phyloP scores from a whole-genome alignment of 1,284 basidiomycete species.

The Apiotrichum laibachii region DNA sequence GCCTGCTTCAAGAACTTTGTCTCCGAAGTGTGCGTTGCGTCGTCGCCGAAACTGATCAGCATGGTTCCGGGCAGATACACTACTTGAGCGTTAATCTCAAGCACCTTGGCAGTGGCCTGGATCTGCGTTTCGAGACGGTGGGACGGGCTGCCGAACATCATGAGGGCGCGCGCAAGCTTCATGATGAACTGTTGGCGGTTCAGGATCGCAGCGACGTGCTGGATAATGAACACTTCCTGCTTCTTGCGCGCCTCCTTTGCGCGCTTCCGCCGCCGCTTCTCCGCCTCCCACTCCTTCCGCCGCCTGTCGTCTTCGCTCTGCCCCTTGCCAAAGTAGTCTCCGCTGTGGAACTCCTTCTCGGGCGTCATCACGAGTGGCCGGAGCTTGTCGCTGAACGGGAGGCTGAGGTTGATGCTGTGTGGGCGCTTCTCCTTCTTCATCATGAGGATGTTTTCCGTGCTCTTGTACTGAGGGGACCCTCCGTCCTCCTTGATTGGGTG shows the following conservation, averaged over 20 bases:
- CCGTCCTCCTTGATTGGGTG: neutral
- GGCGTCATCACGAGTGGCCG: neutral
- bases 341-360: neutral
- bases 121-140: constrained; percentile 85
- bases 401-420: constrained; percentile 22
- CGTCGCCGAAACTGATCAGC: constrained; percentile 78
- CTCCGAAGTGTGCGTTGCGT: constrained; percentile 78
- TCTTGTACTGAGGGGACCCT: neutral
- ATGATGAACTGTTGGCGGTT: constrained; percentile 85
- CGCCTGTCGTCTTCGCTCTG: constrained; percentile 51
- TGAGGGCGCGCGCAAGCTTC: constrained; percentile 82
- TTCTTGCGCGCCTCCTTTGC: constrained; percentile 65
- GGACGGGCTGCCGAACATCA: constrained; percentile 93
- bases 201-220: constrained; percentile 81
- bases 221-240: constrained; percentile 79
- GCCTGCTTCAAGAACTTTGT: constrained; percentile 80
- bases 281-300: constrained; percentile 57
- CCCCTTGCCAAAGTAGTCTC: neutral
- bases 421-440: constrained; percentile 31
- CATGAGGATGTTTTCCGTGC: constrained; percentile 30
- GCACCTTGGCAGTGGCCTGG: constrained; percentile 75
- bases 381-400: constrained; percentile 40
- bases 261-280: constrained; percentile 53
- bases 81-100: constrained; percentile 78
- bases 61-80: constrained; percentile 84